These are phyloP conservation scores for Fraxinus albicans DNA, from an alignment of 305 asterid species.

Conservation along the genomic window DNA sequence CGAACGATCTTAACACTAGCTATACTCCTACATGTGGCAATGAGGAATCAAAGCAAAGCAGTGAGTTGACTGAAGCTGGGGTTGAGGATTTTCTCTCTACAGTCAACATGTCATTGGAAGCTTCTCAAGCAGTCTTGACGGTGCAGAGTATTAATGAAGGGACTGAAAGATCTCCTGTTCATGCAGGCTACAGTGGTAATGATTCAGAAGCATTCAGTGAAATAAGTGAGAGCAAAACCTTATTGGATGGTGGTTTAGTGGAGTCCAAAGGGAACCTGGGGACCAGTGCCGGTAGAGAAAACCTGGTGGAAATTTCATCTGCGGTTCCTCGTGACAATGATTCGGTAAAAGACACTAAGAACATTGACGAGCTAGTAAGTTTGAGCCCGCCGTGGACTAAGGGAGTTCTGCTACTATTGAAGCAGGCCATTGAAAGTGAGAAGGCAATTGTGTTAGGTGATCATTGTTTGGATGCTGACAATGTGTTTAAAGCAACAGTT, in stretches of 20 bases:
- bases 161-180: slow-evolving; percentile 15
- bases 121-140: slow-evolving; percentile 22
- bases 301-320: slow-evolving; percentile 15
- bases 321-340: slow-evolving; percentile 27
- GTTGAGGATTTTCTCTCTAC: slow-evolving; percentile 19
- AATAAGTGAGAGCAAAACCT: slow-evolving; percentile 20
- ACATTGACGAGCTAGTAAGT: slow-evolving; percentile 20
- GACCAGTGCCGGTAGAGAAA: slow-evolving; percentile 15
- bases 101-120: slow-evolving; percentile 8
- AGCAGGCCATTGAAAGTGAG: slow-evolving; percentile 71
- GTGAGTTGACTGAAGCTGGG: slow-evolving; percentile 19
- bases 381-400: slow-evolving; percentile 29
- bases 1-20: slow-evolving; percentile 26
- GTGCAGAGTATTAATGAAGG: slow-evolving; percentile 13
- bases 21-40: slow-evolving; percentile 22
- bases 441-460: slow-evolving; percentile 59
- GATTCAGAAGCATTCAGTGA: slow-evolving; percentile 22
- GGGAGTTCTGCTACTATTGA: slow-evolving; percentile 48
- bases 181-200: slow-evolving; percentile 7
- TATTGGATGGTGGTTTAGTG: slow-evolving; percentile 23
- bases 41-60: slow-evolving; percentile 30
- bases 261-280: slow-evolving; percentile 23
- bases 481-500: slow-evolving; percentile 49
- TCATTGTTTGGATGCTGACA: slow-evolving; percentile 62
- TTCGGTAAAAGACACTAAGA: slow-evolving; percentile 20